phyloP scores from a whole-genome alignment of 2,329 filamentous ascomycete species.

The Fusarium austroafricanum region DNA sequence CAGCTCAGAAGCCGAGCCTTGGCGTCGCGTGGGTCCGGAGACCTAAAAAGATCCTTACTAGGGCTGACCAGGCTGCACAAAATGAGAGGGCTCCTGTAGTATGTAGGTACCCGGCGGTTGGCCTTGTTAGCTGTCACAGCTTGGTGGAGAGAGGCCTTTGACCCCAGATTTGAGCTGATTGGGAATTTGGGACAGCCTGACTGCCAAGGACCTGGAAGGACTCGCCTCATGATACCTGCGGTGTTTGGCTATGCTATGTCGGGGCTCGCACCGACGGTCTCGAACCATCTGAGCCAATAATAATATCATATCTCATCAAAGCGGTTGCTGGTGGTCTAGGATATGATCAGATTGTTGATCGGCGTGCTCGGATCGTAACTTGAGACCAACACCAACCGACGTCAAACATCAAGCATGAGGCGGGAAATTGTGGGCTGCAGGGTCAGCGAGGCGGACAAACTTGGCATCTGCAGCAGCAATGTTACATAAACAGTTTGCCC shows the following conservation, averaged over 20 bases:
- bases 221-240: conserved; percentile 22
- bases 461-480: not conserved
- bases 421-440: conserved; percentile 24
- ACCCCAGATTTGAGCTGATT: conserved; percentile 42
- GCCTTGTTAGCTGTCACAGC: conserved; percentile 40
- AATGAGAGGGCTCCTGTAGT: conserved; percentile 28
- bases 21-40: conserved; percentile 34
- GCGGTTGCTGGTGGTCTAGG: conserved; percentile 3
- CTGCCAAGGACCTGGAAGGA: conserved; percentile 10
- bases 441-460: conserved; percentile 5
- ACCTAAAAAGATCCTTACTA: conserved; percentile 31
- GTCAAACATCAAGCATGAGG: conserved; percentile 33
- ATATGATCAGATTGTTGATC: conserved; percentile 32
- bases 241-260: conserved; percentile 24
- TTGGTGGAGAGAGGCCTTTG: conserved; percentile 39
- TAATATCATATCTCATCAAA: not conserved
- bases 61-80: conserved; percentile 41
- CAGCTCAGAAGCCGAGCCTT: conserved; percentile 28
- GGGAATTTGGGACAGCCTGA: conserved; percentile 21
- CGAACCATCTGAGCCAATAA: conserved; percentile 24
- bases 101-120: conserved; percentile 36
- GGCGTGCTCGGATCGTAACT: conserved; percentile 37
- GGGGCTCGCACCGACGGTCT: conserved; percentile 18
- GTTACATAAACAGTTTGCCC: not conserved
- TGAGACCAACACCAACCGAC: conserved; percentile 36